Conservation (phyloP, 2,329 filamentous ascomycete genomes). For the Aureobasidium sp. region DNA sequence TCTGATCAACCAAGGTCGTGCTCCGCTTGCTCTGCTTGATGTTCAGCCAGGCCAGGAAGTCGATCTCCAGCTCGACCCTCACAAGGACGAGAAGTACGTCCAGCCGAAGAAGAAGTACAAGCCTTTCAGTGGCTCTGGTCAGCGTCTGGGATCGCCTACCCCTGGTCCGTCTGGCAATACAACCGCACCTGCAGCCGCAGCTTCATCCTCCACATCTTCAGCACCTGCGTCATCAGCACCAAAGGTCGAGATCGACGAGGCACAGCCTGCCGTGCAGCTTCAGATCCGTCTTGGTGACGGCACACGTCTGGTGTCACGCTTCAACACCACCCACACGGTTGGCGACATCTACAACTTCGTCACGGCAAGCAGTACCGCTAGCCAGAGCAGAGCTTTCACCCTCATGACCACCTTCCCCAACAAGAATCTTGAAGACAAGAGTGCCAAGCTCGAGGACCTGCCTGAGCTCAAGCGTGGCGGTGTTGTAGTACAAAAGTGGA, state of each 20-base stretch:
- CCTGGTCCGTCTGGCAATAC: slow-evolving; percentile 49
- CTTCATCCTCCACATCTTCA: slow-evolving; percentile 28
- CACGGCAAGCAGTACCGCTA: slow-evolving; percentile 53
- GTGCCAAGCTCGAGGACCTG: slow-evolving; percentile 40
- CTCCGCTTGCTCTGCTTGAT: slow-evolving; percentile 70
- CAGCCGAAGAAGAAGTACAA: slow-evolving; percentile 67
- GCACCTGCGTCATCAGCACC: slow-evolving; percentile 30
- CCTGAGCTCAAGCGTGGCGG: slow-evolving; percentile 46
- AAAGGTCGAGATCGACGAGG: slow-evolving; percentile 52
- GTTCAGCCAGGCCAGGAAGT: slow-evolving; percentile 68
- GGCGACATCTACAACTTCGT: slow-evolving; percentile 73
- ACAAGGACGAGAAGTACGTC: slow-evolving; percentile 67
- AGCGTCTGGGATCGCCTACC: slow-evolving; percentile 69
- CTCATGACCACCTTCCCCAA: slow-evolving; percentile 77
- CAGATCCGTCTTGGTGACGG: slow-evolving; percentile 75
- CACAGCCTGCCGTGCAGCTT: slow-evolving; percentile 61
- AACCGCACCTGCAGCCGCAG: slow-evolving; percentile 22
- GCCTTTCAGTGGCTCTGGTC: slow-evolving; percentile 65
- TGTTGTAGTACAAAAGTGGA: slow-evolving; percentile 52
- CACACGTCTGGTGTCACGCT: slow-evolving; percentile 67
- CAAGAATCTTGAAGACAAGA: slow-evolving; percentile 68
- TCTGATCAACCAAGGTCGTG: slow-evolving; percentile 70
- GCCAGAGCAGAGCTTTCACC: slow-evolving; percentile 57
- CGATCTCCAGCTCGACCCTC: slow-evolving; percentile 67
- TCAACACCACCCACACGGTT: slow-evolving; percentile 73